Percentiles rank a stretch among this genome's conserved stretches.
phyloP scores from a whole-genome alignment of 495 filamentous ascomycete genomes.

The Penicillium coffeae region DNA sequence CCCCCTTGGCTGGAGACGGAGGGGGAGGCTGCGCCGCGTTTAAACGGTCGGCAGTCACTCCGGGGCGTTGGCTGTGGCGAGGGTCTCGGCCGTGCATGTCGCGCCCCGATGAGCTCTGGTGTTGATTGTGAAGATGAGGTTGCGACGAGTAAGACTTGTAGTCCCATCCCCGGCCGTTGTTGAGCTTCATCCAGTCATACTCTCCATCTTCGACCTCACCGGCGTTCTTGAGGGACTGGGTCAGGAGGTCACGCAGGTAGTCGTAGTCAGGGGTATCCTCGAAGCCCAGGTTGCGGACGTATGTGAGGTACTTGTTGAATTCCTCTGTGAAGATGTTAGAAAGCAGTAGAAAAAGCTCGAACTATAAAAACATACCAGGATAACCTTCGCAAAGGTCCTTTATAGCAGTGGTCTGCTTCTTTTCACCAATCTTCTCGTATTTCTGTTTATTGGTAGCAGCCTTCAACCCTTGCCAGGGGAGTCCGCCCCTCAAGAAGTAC shows the following conservation, averaged over 20 bases:
- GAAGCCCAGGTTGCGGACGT: conserved; percentile 96
- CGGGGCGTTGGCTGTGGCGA: conserved; percentile 57
- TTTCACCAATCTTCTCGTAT: conserved; percentile 99
- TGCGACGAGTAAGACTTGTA: conserved; percentile 82
- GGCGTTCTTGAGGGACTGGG: conserved; percentile 89
- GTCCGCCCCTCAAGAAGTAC: conserved; percentile 95
- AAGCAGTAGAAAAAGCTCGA: too few species aligned
- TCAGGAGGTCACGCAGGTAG: conserved; percentile 93
- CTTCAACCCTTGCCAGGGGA: conserved; percentile 98
- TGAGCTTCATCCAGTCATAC: conserved; percentile 99
- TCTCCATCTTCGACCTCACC: conserved; percentile 97
- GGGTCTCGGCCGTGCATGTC: conserved; percentile 67
- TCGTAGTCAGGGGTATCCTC: conserved; percentile 99
- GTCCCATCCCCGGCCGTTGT: conserved; percentile 93
- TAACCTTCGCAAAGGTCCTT: conserved; percentile 96
- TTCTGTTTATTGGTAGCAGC: conserved; percentile 99
- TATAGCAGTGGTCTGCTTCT: conserved; percentile 97
- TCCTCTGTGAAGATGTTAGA: conserved; percentile 58
- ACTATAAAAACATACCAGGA: conserved; percentile 57
- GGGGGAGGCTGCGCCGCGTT: conserved; percentile 92
- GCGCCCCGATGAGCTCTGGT: conserved; percentile 71
- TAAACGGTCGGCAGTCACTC: conserved; percentile 85
- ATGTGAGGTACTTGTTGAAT: conserved; percentile 95
- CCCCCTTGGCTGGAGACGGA: conserved; percentile 77
- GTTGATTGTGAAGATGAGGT: conserved; percentile 68